phyloP scores from a whole-genome alignment of 192 early-diverging fungal genomes.

The Backusella sp. region DNA sequence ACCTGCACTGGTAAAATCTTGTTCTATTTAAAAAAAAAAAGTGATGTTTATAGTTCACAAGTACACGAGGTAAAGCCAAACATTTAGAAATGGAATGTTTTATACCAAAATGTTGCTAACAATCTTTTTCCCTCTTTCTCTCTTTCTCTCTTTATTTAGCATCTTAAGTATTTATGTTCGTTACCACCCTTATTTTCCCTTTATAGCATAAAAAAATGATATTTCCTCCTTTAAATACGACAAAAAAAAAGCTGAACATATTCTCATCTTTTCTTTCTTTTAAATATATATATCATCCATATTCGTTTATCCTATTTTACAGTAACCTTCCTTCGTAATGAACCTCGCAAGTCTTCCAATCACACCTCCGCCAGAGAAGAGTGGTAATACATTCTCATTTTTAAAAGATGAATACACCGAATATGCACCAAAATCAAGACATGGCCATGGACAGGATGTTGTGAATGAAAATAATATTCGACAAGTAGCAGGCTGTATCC shows the following conservation, averaged over 20 bases:
- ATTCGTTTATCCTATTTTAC: not conserved
- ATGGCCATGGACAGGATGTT: constrained; percentile 19
- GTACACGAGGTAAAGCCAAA: not conserved
- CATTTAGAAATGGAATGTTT: not conserved
- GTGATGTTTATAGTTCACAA: not conserved
- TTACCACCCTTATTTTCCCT: not conserved
- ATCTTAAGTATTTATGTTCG: not conserved
- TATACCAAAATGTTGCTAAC: not conserved
- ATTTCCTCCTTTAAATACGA: not conserved
- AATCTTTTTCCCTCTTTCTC: not conserved
- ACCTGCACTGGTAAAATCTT: not conserved
- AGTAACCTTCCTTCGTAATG: not conserved
- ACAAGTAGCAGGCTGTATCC: constrained; percentile 48
- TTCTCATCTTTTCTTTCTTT: not conserved
- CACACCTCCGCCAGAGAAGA: not conserved
- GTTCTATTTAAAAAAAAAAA: not conserved
- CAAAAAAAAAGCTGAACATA: not conserved
- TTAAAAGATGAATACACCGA: not conserved
- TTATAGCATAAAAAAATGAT: not conserved
- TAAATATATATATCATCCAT: not conserved
- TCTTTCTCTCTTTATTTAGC: not conserved
- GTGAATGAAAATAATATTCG: constrained; percentile 12
- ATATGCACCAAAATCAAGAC: constrained; percentile 13
- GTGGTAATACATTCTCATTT: not conserved
- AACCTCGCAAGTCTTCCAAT: not conserved